phyloP scores from a whole-genome alignment of 1,139 yeast species.

The Entelexis paramagnoliae region DNA sequence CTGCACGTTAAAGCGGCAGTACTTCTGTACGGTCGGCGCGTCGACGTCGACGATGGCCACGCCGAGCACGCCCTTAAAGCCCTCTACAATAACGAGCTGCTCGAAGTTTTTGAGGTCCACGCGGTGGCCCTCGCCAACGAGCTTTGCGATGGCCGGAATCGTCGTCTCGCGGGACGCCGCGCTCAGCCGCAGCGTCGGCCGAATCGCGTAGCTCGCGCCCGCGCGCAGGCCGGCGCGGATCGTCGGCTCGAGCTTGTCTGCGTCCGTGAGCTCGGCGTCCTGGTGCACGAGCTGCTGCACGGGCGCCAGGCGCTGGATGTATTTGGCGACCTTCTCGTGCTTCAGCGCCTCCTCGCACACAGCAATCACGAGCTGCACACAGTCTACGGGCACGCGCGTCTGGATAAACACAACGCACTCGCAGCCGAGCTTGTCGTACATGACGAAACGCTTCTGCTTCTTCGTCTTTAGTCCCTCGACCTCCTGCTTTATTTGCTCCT shows the following conservation, averaged over 20 bases:
- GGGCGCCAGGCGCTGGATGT: constrained; percentile 72
- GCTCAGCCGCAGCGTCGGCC: constrained; percentile 66
- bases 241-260: constrained; percentile 29
- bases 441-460: constrained; percentile 28
- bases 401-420: constrained; percentile 68
- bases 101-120: constrained; percentile 79
- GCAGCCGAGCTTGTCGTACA: constrained; percentile 30
- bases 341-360: constrained; percentile 53
- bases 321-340: constrained; percentile 38
- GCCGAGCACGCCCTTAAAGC: constrained; percentile 46
- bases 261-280: constrained; percentile 53
- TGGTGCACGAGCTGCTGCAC: constrained; percentile 57
- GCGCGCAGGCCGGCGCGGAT: constrained; percentile 17
- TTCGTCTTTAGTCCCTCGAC: constrained; percentile 45
- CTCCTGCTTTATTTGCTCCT: constrained; percentile 65
- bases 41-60: constrained; percentile 18
- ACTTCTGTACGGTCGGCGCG: constrained; percentile 15
- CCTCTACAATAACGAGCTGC: constrained; percentile 69
- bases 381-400: constrained; percentile 65
- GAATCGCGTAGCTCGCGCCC: constrained; percentile 60
- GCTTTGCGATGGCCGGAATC: constrained; percentile 58
- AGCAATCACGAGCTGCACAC: constrained; percentile 55
- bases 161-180: constrained; percentile 58
- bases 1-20: constrained; percentile 17
- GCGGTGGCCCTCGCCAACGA: constrained; percentile 54